Conservation (phyloP, 2,329 filamentous ascomycete genomes). For the Claviceps maximensis region DNA sequence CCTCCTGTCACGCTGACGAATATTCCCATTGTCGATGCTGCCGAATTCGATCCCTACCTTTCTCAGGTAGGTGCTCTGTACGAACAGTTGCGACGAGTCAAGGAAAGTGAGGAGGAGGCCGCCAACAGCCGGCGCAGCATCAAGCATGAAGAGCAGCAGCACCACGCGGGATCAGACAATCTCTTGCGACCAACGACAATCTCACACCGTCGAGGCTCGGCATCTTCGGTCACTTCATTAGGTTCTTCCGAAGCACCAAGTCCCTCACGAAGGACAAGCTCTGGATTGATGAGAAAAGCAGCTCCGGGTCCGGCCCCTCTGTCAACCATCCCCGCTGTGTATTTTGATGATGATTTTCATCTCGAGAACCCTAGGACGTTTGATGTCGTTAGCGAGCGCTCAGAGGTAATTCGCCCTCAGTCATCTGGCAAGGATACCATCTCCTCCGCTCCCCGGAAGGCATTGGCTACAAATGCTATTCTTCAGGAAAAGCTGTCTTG, state of each 20-base stretch:
- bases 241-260: constrained; percentile 34
- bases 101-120: constrained; percentile 59
- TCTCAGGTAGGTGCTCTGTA: constrained; percentile 76
- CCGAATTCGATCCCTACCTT: constrained; percentile 74
- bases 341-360: constrained; percentile 90
- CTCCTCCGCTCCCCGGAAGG: constrained; percentile 61
- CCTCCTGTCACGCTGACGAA: constrained; percentile 86
- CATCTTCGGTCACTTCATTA: constrained; percentile 34
- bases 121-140: constrained; percentile 26
- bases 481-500: constrained; percentile 95
- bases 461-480: constrained; percentile 89
- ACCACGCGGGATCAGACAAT: constrained; percentile 27
- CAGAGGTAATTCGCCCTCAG: constrained; percentile 74
- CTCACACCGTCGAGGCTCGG: constrained; percentile 21
- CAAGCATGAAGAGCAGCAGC: constrained; percentile 29
- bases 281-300: constrained; percentile 41
- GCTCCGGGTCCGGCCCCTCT: constrained; percentile 68
- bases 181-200: constrained; percentile 31
- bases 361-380: constrained; percentile 94
- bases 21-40: constrained; percentile 64
- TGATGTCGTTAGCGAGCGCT: constrained; percentile 89
- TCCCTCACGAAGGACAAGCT: constrained; percentile 30
- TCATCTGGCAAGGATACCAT: constrained; percentile 38
- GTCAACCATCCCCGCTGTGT: constrained; percentile 83
- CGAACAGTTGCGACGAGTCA: constrained; percentile 74